Evolutionary conservation across 176 grass and related monocot genomes (phyloP).

Genomic region (Panicum miliaceum): DNA sequence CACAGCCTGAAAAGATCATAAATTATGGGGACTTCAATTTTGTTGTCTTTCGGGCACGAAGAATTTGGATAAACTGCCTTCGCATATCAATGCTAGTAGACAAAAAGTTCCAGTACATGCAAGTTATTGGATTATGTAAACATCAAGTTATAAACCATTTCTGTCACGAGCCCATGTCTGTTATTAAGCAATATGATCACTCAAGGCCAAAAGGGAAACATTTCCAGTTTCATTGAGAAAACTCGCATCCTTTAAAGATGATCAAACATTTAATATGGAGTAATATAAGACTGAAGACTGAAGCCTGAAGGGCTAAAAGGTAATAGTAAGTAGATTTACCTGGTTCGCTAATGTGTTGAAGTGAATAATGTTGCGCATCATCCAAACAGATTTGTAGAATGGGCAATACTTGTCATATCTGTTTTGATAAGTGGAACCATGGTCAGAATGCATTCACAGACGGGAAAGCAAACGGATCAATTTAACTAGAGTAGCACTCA

Average conservation of each 20-base stretch:
- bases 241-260: neutral
- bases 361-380: constrained; percentile 91
- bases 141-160: constrained; percentile 22
- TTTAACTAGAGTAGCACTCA: constrained; percentile 44
- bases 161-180: neutral
- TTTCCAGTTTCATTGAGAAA: neutral
- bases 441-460: constrained; percentile 34
- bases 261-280: constrained; percentile 14
- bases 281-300: neutral
- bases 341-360: constrained; percentile 85
- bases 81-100: constrained; percentile 4
- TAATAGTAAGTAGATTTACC: constrained; percentile 40
- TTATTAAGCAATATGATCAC: neutral
- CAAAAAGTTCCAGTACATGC: constrained; percentile 8
- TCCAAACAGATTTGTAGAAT: constrained; percentile 98
- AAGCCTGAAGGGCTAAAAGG: neutral
- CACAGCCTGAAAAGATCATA: constrained; percentile 67
- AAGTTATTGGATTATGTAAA: neutral
- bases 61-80: constrained; percentile 11
- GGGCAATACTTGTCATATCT: constrained; percentile 91
- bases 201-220: neutral
- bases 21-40: neutral
- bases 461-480: neutral
- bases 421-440: neutral
- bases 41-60: neutral